These are phyloP conservation scores for Thelephora aurantiotincta DNA, from an alignment of 768 basidiomycete species.

Conservation along the genomic window DNA sequence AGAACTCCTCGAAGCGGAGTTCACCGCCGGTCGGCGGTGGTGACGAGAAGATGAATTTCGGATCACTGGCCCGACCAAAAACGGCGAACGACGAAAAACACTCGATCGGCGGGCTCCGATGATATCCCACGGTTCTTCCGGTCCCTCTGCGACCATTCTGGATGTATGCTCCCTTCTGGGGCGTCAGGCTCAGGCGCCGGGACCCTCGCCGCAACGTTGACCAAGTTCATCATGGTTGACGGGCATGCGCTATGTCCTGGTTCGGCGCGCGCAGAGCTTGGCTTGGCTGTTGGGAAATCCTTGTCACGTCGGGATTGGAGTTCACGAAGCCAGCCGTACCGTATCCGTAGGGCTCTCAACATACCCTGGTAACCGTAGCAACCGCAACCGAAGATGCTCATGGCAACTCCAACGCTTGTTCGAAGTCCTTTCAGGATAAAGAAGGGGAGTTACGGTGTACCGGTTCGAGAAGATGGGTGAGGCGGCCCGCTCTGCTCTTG, in stretches of 20 bases:
- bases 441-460: constrained; percentile 21
- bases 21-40: too few species aligned
- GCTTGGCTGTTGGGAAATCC: constrained; percentile 27
- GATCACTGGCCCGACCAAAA: too few species aligned
- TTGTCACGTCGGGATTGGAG: constrained; percentile 27
- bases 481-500: not conserved
- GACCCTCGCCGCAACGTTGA: constrained; percentile 31
- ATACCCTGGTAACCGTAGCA: constrained; percentile 26
- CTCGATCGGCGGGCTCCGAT: too few species aligned
- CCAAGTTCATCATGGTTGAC: constrained; percentile 35
- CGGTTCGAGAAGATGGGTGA: constrained; percentile 1
- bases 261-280: constrained; percentile 49
- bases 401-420: constrained; percentile 33
- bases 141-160: not conserved
- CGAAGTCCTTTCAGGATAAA: constrained; percentile 16
- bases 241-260: constrained; percentile 39
- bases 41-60: too few species aligned
- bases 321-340: constrained; percentile 47
- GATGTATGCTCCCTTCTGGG: too few species aligned
- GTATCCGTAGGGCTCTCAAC: constrained; percentile 18
- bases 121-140: not conserved
- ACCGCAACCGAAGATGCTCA: constrained; percentile 20
- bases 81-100: too few species aligned
- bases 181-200: constrained; percentile 13
- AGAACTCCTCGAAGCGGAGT: too few species aligned